phyloP scores from a whole-genome alignment of 2,329 filamentous ascomycete genomes.

The Ascosphaera apis region DNA sequence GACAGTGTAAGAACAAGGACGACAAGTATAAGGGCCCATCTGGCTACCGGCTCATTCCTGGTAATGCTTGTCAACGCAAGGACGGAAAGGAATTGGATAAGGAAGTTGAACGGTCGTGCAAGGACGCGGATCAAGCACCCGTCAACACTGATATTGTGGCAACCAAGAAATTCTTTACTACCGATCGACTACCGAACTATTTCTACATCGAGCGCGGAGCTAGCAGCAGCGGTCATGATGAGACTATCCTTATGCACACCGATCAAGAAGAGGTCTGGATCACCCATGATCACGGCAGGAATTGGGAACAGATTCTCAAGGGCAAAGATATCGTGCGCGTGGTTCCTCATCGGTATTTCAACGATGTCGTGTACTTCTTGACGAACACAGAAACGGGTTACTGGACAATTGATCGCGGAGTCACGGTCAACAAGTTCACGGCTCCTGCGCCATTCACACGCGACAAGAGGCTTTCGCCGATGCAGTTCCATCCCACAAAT shows the following conservation, averaged over 20 bases:
- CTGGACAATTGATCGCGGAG: conserved; percentile 62
- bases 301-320: conserved; percentile 49
- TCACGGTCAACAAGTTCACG: conserved; percentile 49
- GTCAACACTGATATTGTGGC: conserved; percentile 43
- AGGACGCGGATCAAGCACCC: conserved; percentile 31
- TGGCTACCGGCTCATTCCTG: conserved; percentile 79
- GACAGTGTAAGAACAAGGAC: conserved; percentile 45
- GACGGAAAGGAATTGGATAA: conserved; percentile 45
- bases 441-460: conserved; percentile 38
- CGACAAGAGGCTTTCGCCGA: conserved; percentile 25
- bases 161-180: conserved; percentile 39
- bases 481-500: conserved; percentile 63
- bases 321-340: conserved; percentile 48
- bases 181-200: conserved; percentile 30
- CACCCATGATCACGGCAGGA: conserved; percentile 70
- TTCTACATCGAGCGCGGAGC: conserved; percentile 62
- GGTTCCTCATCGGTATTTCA: conserved; percentile 56
- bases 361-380: conserved; percentile 70
- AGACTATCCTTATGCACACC: conserved; percentile 45
- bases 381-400: conserved; percentile 44
- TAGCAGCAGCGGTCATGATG: conserved; percentile 40
- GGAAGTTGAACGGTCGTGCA: conserved; percentile 52
- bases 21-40: conserved; percentile 67
- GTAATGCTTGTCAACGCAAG: conserved; percentile 44
- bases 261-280: conserved; percentile 41